A percentile compares a stretch with the other conserved stretches of the same genome.
Conservation (phyloP, 306 rosid genomes). For the Betula pendula region DNA sequence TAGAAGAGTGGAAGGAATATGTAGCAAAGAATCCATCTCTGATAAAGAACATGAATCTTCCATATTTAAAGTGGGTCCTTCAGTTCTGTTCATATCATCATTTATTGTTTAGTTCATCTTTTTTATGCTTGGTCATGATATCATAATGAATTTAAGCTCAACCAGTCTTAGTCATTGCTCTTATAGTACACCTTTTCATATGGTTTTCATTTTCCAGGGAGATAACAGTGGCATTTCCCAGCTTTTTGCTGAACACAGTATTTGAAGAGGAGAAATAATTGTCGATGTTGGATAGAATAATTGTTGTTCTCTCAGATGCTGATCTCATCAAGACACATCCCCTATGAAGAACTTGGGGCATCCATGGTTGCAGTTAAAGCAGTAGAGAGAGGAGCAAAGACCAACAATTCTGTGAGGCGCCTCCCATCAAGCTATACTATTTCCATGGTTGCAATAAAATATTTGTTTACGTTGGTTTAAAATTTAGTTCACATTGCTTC, state of each 20-base stretch:
- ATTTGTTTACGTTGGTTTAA: no score
- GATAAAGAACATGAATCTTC: conserved; percentile 70
- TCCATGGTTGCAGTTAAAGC: background rate
- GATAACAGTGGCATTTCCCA: conserved; percentile 70
- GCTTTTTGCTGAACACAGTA: conserved; percentile 54
- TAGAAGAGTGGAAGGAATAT: conserved; percentile 63
- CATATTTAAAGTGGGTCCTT: conserved; percentile 60
- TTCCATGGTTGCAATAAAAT: no score
- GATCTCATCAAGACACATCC: background rate
- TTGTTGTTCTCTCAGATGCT: background rate
- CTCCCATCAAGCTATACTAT: no score
- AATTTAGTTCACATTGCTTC: background rate
- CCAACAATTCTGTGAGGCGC: no score
- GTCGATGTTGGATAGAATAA: background rate
- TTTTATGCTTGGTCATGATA: background rate
- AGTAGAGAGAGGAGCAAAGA: background rate
- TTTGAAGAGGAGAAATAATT: conserved; percentile 42
- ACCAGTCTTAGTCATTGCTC: background rate
- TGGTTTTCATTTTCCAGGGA: conserved; percentile 51
- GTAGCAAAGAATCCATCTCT: conserved; percentile 56
- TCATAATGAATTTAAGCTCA: background rate
- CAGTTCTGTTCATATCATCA: background rate
- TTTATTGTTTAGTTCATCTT: background rate
- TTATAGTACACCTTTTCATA: background rate
- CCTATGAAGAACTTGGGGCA: background rate